Evolutionary conservation across 495 filamentous ascomycete genomes (phyloP).

Genomic region (Aspergillus heteromorphus): DNA sequence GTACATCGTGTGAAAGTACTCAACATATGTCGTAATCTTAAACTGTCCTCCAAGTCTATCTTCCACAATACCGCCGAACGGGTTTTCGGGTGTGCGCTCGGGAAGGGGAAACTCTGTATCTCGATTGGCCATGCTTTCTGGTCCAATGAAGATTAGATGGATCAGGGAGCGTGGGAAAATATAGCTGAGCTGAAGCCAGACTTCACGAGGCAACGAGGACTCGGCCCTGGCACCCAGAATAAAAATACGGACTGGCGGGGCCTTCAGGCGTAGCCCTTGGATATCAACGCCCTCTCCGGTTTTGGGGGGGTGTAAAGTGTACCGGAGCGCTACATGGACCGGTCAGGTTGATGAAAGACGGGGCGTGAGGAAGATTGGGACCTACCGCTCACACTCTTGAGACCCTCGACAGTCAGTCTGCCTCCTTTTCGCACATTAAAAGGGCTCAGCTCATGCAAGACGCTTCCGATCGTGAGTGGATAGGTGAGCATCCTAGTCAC

Average conservation of each 20-base stretch:
- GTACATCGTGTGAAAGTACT: slow-evolving; percentile 97
- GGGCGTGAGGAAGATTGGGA: slow-evolving; percentile 10
- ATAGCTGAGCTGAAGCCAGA: slow-evolving; percentile 86
- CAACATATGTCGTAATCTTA: slow-evolving; percentile 95
- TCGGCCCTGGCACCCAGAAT: slow-evolving; percentile 93
- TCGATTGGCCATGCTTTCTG: slow-evolving; percentile 88
- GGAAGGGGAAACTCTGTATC: slow-evolving; percentile 88
- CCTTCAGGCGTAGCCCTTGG: slow-evolving; percentile 71
- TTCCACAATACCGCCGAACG: slow-evolving; percentile 89
- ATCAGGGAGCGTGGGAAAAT: slow-evolving; percentile 73
- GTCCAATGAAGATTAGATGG: slow-evolving; percentile 91
- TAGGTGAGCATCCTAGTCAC: slow-evolving; percentile 91
- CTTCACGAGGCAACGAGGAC: slow-evolving; percentile 87
- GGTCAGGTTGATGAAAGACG: slow-evolving; percentile 8
- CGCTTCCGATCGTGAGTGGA: slow-evolving; percentile 82
- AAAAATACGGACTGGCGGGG: slow-evolving; percentile 87
- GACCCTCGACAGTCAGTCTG: slow-evolving; percentile 75
- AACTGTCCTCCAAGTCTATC: slow-evolving; percentile 74
- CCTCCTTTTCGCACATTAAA: slow-evolving; percentile 69
- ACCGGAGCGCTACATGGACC: slow-evolving; percentile 65
- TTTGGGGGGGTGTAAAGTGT: slow-evolving; percentile 83
- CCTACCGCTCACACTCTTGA: slow-evolving; percentile 88
- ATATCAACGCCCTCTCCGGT: slow-evolving; percentile 69
- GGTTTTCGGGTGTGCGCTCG: slow-evolving; percentile 73
- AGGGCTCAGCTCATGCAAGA: slow-evolving; percentile 89